These are phyloP conservation scores for Aspergillus saccharolyticus DNA, from an alignment of 495 filamentous ascomycete genomes.

Conservation along the genomic window DNA sequence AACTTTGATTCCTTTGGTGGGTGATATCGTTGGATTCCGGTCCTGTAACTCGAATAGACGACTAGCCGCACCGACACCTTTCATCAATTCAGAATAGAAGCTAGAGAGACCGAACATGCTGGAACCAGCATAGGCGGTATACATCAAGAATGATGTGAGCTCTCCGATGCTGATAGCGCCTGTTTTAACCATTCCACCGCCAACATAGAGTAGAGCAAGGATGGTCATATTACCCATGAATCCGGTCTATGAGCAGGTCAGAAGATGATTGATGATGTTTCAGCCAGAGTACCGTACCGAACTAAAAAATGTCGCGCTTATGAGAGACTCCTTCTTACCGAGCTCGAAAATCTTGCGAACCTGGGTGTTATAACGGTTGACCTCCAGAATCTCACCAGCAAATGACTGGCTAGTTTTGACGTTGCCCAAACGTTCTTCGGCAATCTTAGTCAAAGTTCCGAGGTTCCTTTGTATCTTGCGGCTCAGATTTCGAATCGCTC, in stretches of 20 bases:
- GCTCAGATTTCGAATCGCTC: constrained; percentile 78
- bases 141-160: constrained; percentile 97
- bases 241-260: constrained; percentile 52
- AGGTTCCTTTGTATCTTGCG: constrained; percentile 89
- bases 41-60: constrained; percentile 96
- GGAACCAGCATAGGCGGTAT: constrained; percentile 85
- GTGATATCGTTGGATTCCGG: constrained; percentile 76
- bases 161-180: constrained; percentile 88
- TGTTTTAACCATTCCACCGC: constrained; percentile 80
- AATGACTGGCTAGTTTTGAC: constrained; percentile 95
- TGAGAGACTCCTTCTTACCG: constrained; percentile 76
- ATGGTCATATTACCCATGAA: constrained; percentile 95
- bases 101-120: constrained; percentile 89
- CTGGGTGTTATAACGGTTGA: constrained; percentile 84
- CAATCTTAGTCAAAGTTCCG: constrained; percentile 89
- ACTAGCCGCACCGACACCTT: constrained; percentile 91
- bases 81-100: constrained; percentile 98
- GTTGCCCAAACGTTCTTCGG: constrained; percentile 91
- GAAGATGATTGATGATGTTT: background rate
- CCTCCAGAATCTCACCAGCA: constrained; percentile 85
- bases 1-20: constrained; percentile 74
- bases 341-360: constrained; percentile 87
- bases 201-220: constrained; percentile 83
- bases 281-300: constrained; percentile 40
- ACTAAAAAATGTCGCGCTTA: constrained; percentile 89